Conservation (phyloP, 352 stramenopile species). For the Globisporangium rhizosaccharum region DNA sequence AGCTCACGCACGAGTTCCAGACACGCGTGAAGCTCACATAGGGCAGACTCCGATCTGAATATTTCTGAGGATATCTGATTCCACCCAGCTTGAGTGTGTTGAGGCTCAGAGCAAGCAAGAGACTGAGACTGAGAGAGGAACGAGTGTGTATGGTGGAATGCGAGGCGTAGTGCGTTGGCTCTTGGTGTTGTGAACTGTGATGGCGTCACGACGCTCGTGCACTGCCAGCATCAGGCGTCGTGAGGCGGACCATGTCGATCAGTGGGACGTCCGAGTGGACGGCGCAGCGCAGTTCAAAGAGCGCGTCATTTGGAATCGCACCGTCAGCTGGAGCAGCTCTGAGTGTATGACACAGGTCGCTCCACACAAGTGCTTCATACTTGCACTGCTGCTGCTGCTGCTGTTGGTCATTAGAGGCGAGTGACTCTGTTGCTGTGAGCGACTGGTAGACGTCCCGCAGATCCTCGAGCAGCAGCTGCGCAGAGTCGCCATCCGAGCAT, state of each 20-base stretch:
- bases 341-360: neutral
- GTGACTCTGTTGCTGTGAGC: neutral
- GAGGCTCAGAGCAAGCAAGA: too few species aligned
- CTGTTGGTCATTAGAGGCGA: too few species aligned
- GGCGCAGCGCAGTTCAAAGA: conserved; percentile 26
- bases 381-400: neutral
- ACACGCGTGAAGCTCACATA: conserved; percentile 61
- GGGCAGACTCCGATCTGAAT: neutral
- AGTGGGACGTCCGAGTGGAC: conserved; percentile 28
- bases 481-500: neutral
- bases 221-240: neutral
- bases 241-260: conserved; percentile 12
- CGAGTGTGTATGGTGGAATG: neutral
- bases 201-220: neutral
- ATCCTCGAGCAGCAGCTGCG: neutral
- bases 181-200: neutral
- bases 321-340: neutral
- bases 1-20: conserved; percentile 71
- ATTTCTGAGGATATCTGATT: neutral
- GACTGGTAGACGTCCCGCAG: neutral
- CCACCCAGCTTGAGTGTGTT: too few species aligned
- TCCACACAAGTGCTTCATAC: neutral
- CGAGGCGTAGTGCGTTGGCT: too few species aligned
- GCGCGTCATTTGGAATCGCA: neutral
- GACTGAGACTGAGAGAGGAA: neutral